phyloP scores from a whole-genome alignment of 2,329 filamentous ascomycete genomes.

The Xylariaceae sp. region DNA sequence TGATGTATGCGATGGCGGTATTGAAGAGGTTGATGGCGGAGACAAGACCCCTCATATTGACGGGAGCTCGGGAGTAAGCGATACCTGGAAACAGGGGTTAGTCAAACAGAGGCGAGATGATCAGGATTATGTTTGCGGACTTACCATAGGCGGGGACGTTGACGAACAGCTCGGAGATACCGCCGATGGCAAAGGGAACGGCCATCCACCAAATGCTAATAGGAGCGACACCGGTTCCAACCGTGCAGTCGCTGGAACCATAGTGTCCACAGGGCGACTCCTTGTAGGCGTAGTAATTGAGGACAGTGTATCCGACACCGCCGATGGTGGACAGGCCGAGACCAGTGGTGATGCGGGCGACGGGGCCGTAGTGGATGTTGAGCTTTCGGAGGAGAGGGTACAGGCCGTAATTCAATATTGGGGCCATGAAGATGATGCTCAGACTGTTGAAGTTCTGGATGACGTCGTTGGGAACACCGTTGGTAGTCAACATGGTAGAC shows the following conservation, averaged over 20 bases:
- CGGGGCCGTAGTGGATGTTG: slow-evolving; percentile 42
- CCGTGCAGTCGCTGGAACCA: slow-evolving; percentile 32
- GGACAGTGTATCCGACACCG: slow-evolving; percentile 37
- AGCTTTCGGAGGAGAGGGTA: slow-evolving; percentile 40
- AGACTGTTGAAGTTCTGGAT: slow-evolving; percentile 47
- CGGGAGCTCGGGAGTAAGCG: slow-evolving; percentile 46
- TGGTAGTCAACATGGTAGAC: slow-evolving; percentile 42
- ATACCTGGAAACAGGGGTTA: too few species aligned
- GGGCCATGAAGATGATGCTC: slow-evolving; percentile 41
- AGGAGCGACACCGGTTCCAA: slow-evolving; percentile 32
- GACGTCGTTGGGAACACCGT: slow-evolving; percentile 47
- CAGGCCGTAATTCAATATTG: slow-evolving; percentile 42
- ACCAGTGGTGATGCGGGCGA: slow-evolving; percentile 47
- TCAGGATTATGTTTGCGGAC: too few species aligned
- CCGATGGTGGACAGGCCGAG: slow-evolving; percentile 44
- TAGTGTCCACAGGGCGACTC: slow-evolving; percentile 37
- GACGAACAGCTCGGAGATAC: slow-evolving; percentile 49
- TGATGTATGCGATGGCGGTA: slow-evolving; percentile 40
- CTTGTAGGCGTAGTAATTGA: slow-evolving; percentile 39
- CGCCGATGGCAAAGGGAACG: slow-evolving; percentile 44
- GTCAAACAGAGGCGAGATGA: too few species aligned
- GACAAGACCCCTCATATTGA: slow-evolving; percentile 48
- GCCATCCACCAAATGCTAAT: slow-evolving; percentile 56
- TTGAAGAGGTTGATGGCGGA: slow-evolving; percentile 46
- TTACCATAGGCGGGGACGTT: slow-evolving; percentile 48